A percentile compares a stretch with the other conserved stretches of the same genome.
Conservation (phyloP, 306 rosid species). For the Sophora flavescens region DNA sequence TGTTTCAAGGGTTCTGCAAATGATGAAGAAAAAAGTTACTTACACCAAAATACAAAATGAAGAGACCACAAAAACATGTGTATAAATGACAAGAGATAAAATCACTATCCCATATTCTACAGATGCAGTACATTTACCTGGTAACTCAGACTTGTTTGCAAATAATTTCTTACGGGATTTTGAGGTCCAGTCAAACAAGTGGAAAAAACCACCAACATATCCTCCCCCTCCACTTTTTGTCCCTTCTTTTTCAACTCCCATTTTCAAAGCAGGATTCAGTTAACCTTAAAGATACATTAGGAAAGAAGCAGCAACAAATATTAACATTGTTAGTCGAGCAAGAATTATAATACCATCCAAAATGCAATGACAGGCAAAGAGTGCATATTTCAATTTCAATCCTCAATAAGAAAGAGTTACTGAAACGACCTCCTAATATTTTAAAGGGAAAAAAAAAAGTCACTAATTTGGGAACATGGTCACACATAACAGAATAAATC, state of each 20-base stretch:
- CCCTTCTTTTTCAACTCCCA: conserved; percentile 88
- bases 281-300: conserved; percentile 45
- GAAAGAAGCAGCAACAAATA: conserved; percentile 38
- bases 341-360: conserved; percentile 43
- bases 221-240: conserved; percentile 69
- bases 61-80: conserved; percentile 10
- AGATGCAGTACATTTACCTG: conserved; percentile 57
- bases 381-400: background rate
- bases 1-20: conserved; percentile 60
- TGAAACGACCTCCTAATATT: background rate
- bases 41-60: conserved; percentile 33
- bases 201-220: conserved; percentile 83
- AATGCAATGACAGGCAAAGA: conserved; percentile 19
- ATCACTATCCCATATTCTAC: background rate
- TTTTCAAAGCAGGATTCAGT: conserved; percentile 54
- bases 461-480: background rate
- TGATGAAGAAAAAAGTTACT: conserved; percentile 32
- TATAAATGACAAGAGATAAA: conserved; percentile 4
- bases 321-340: conserved; percentile 32
- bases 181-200: conserved; percentile 90
- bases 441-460: background rate
- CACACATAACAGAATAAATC: conserved; percentile 11
- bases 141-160: conserved; percentile 66
- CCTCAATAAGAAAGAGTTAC: background rate
- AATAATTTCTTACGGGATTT: conserved; percentile 90